These are phyloP conservation scores for Phaeomoniella chlamydospora DNA, from an alignment of 2,329 filamentous ascomycete genomes.

Conservation along the genomic window DNA sequence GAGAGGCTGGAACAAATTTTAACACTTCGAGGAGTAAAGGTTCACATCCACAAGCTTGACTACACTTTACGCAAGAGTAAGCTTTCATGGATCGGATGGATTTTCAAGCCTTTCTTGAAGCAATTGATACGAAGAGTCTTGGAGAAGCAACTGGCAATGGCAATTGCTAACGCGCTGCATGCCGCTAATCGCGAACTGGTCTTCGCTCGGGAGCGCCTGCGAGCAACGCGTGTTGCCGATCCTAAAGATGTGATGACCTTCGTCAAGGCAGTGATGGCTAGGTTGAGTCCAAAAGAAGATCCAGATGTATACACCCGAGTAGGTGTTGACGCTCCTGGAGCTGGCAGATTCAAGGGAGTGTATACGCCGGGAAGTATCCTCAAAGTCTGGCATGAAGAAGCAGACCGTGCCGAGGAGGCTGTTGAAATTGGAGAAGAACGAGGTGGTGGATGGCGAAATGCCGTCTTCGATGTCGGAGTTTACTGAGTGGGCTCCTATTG, in stretches of 20 bases:
- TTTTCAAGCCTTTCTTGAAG: slow-evolving; percentile 70
- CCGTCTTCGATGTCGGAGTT: slow-evolving; percentile 50
- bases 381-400: slow-evolving; percentile 80
- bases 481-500: no score
- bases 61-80: slow-evolving; percentile 63
- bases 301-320: slow-evolving; percentile 63
- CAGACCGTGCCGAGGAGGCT: slow-evolving; percentile 50
- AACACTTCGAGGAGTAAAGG: slow-evolving; percentile 58
- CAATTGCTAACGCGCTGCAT: slow-evolving; percentile 56
- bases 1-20: slow-evolving; percentile 70
- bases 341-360: slow-evolving; percentile 61
- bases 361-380: slow-evolving; percentile 85
- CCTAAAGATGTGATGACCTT: slow-evolving; percentile 72
- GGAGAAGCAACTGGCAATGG: slow-evolving; percentile 60
- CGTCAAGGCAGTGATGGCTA: slow-evolving; percentile 63
- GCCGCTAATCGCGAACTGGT: slow-evolving; percentile 72
- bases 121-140: slow-evolving; percentile 67
- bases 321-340: slow-evolving; percentile 48
- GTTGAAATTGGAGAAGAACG: slow-evolving; percentile 55
- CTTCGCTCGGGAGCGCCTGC: slow-evolving; percentile 71
- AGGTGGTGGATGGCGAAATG: slow-evolving; percentile 64
- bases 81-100: slow-evolving; percentile 64
- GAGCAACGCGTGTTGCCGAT: slow-evolving; percentile 70
- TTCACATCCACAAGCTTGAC: slow-evolving; percentile 74
- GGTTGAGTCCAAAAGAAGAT: slow-evolving; percentile 57